Conservation (phyloP, 2,329 filamentous ascomycete species). For the Ceratocystis colombiana region DNA sequence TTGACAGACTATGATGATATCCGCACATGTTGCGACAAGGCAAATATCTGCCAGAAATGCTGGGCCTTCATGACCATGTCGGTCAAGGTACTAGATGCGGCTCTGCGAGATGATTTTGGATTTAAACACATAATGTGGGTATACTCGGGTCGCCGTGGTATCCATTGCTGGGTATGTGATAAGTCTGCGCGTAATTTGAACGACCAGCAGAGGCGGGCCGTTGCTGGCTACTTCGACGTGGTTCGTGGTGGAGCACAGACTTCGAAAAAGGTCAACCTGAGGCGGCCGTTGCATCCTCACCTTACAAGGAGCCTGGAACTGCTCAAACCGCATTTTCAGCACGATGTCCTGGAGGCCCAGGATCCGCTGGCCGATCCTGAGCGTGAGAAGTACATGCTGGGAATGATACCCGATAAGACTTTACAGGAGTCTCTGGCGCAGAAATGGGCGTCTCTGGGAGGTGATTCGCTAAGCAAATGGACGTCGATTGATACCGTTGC, state of each 20-base stretch:
- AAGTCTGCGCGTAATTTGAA: constrained; percentile 73
- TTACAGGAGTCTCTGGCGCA: constrained; percentile 70
- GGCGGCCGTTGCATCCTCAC: constrained; percentile 82
- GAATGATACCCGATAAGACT: constrained; percentile 69
- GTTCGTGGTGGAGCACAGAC: constrained; percentile 77
- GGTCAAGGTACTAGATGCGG: constrained; percentile 81
- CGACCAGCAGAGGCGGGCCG: constrained; percentile 71
- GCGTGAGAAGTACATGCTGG: constrained; percentile 65
- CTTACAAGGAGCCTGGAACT: constrained; percentile 77
- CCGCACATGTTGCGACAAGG: constrained; percentile 85
- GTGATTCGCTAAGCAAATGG: constrained; percentile 76
- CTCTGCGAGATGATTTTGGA: constrained; percentile 85
- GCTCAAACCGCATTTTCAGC: constrained; percentile 72
- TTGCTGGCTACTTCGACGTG: constrained; percentile 83
- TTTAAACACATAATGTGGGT: constrained; percentile 98
- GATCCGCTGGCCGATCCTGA: constrained; percentile 70
- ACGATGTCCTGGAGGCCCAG: constrained; percentile 70
- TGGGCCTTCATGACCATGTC: constrained; percentile 98
- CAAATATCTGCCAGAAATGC: constrained; percentile 87
- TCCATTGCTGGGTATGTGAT: constrained; percentile 97
- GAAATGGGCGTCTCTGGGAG: constrained; percentile 79
- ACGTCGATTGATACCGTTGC: constrained; percentile 82
- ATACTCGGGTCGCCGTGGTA: constrained; percentile 91
- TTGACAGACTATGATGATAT: constrained; percentile 98
- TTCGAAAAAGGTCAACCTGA: constrained; percentile 76